Evolutionary conservation across 2,329 filamentous ascomycete species (phyloP).

Genomic region (Cordyceps fumosorosea): DNA sequence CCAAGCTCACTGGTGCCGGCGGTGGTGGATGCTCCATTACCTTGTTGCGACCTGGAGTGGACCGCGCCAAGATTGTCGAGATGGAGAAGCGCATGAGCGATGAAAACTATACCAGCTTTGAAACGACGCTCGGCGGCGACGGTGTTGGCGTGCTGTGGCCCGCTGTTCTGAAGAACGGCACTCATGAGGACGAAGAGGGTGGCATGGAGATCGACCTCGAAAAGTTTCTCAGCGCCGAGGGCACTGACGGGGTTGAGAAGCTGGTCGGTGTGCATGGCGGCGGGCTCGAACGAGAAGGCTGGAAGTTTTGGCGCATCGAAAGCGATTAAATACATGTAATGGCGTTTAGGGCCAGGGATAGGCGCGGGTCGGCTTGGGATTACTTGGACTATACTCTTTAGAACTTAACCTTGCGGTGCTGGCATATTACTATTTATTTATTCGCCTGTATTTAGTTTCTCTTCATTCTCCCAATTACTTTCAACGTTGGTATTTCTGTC

Average conservation of each 20-base stretch:
- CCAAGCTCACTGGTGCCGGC: slow-evolving; percentile 91
- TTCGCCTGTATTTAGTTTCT: neutral
- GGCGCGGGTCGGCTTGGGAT: neutral
- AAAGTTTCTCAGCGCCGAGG: slow-evolving; percentile 71
- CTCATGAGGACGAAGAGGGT: slow-evolving; percentile 68
- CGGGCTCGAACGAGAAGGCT: slow-evolving; percentile 65
- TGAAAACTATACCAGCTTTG: slow-evolving; percentile 77
- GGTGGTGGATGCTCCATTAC: slow-evolving; percentile 96
- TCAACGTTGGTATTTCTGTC: neutral
- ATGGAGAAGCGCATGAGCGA: slow-evolving; percentile 59
- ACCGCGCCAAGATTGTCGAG: slow-evolving; percentile 48
- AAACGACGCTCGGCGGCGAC: slow-evolving; percentile 85
- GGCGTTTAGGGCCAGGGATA: neutral
- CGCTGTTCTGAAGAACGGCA: slow-evolving; percentile 79
- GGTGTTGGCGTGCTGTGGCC: slow-evolving; percentile 94
- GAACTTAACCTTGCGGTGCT: slow-evolving; percentile 8
- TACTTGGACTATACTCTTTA: neutral
- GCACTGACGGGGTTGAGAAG: slow-evolving; percentile 76
- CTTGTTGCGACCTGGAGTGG: slow-evolving; percentile 63
- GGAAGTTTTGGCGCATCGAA: slow-evolving; percentile 78
- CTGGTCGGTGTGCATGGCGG: slow-evolving; percentile 74
- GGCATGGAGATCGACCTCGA: slow-evolving; percentile 92
- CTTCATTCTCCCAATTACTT: neutral
- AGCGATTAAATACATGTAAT: slow-evolving; percentile 24
- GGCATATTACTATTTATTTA: neutral